Base-by-base conservation (phyloP, 768 basidiomycete species). In the Myochromella boudieri region DNA sequence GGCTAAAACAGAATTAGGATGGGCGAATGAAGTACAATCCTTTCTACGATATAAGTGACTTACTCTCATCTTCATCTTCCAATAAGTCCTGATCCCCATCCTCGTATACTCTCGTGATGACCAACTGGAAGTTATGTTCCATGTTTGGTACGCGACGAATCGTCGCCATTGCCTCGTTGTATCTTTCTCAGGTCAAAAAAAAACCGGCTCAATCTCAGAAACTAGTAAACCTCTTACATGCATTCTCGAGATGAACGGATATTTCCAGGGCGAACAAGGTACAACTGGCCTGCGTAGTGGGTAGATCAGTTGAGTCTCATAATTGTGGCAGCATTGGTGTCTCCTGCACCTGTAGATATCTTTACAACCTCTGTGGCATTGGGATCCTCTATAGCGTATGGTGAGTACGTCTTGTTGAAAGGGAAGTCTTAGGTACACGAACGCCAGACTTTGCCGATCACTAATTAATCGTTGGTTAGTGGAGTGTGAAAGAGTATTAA, bases 401-500 rank as follows among this genome's bases (percentile, higher is more conserved):
- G 53, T 71, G 56, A 69, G 62, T 42, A 10, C 36, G 5, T 32
- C 15, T 43, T 45, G 37, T 63, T 52, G 42, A 37, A 32, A 36
- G 45, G 51, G 49, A 37, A 29, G 20, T 52, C 37, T 32, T 36
- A 51, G 43, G 42, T 48, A 54, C 31, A 82, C 92, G 67, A 67
- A 95, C 94, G 91, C 92, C 92, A 95, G 66, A 97, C 92, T 80
- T 84, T 91, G 54, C 90, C 86, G 50, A 94, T 77, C 28, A 95
- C 93, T 95, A 54, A 40, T 42, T 5, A 41, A 28, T 37, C 27
- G 14, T 36, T 38, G 37, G 51, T 70, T 27, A 70, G 60, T 34
- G 32, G 42, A 26, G 18, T 17, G 24, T 28, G 37, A 37, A 15
- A 17, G 28, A 54, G 21, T 48, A 37, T 48, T 54, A 45, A 33